Percentiles rank a stretch among this genome's conserved stretches.
Evolutionary conservation across 2,329 filamentous ascomycete genomes (phyloP).

Genomic region (Tolypocladium sp.): DNA sequence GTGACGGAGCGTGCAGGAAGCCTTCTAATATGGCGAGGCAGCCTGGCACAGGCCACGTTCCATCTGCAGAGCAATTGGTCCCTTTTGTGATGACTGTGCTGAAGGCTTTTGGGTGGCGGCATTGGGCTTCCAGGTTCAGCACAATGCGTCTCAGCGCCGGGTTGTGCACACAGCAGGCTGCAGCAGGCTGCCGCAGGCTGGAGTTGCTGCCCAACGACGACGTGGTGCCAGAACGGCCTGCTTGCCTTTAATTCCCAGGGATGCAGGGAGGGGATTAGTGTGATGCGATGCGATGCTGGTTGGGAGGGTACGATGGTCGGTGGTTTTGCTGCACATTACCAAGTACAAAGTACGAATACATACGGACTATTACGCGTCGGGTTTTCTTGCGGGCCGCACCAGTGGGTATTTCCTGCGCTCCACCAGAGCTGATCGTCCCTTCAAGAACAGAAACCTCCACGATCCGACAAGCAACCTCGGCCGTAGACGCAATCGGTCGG

Average conservation of each 20-base stretch:
- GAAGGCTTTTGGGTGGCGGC: neutral
- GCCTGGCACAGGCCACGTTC: neutral
- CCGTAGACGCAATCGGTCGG: neutral
- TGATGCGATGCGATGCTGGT: neutral
- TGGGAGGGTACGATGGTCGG: neutral
- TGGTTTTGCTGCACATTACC: neutral
- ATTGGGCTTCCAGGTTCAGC: neutral
- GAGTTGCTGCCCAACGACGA: conserved; percentile 2
- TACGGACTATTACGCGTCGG: conserved; percentile 4
- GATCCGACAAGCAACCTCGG: neutral
- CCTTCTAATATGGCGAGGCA: neutral
- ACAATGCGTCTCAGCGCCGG: neutral
- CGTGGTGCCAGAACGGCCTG: neutral
- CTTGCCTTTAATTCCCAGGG: neutral
- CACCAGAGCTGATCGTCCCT: neutral
- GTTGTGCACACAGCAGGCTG: neutral
- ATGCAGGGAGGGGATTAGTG: neutral
- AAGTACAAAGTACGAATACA: too few relatives aligned
- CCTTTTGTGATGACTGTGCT: neutral
- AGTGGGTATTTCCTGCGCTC: neutral
- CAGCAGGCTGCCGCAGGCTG: neutral
- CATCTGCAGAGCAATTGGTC: neutral
- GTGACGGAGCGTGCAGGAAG: neutral
- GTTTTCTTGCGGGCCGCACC: conserved; percentile 14
- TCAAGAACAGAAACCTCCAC: neutral